Evolutionary conservation across 225 moss, liverwort and hornwort genomes (phyloP).

Genomic region (Climacium dendroides): DNA sequence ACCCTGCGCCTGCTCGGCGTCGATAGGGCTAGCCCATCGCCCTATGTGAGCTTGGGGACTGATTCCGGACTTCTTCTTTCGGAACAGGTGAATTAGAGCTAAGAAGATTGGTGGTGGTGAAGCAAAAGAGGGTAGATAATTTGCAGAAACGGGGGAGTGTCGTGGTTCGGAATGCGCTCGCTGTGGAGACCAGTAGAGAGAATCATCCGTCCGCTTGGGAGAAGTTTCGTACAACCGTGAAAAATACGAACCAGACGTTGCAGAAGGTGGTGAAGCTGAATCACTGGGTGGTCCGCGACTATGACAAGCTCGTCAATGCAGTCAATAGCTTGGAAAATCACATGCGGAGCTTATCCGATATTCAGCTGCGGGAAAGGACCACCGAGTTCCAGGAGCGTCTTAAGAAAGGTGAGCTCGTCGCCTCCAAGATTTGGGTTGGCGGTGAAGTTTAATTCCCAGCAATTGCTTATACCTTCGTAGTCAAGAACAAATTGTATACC

Average conservation of each 20-base stretch:
- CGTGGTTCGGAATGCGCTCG: constrained; percentile 7
- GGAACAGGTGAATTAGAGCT: neutral
- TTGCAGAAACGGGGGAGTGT: neutral
- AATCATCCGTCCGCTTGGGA: constrained; percentile 3
- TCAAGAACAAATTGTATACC: neutral
- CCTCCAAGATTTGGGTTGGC: neutral
- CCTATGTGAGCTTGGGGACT: neutral
- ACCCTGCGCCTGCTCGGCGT: constrained; percentile 10
- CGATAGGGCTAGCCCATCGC: neutral
- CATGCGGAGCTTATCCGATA: constrained; percentile 42
- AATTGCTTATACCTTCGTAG: neutral
- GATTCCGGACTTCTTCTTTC: neutral
- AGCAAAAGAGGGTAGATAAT: neutral
- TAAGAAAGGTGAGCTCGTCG: constrained; percentile 28
- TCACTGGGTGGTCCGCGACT: constrained; percentile 85
- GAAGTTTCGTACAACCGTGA: constrained; percentile 20
- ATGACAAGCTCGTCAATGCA: constrained; percentile 59
- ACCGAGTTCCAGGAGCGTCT: constrained; percentile 67
- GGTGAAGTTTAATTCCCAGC: neutral
- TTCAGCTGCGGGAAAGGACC: constrained; percentile 65
- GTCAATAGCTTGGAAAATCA: constrained; percentile 59
- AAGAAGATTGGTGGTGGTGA: neutral
- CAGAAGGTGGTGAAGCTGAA: constrained; percentile 65
- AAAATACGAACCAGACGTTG: constrained; percentile 35
- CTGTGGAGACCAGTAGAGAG: constrained; percentile 9